Evolutionary conservation across 352 stramenopile species (phyloP), one percentile per base, ranked within the genome.

Genomic region (Pythium aristosporum): DNA sequence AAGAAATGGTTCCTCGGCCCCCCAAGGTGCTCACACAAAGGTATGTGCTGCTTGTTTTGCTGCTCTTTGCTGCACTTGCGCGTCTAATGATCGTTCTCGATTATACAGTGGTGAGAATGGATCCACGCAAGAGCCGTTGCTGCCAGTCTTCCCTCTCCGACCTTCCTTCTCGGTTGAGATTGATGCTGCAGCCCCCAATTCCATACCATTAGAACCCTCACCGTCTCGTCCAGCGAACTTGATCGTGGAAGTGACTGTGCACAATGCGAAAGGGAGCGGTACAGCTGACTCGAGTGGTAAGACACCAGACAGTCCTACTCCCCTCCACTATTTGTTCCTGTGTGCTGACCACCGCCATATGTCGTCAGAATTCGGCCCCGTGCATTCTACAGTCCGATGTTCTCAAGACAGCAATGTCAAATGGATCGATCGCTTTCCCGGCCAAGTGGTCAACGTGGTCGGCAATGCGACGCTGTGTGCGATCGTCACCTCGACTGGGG

Each of bases 341-440:
- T 46, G 39, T 7, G 39, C 39, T 46, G 16, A 46, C 3, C 39
- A 46, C 18, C 16, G 13, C 8, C 39, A 3, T 46, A 46, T 23
- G 0, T 18, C 54, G 0, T 18, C 54, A 89, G 85, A 91, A 30
- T 52, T 75, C 58, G 80, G 80, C 3, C 79, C 80, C 15, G 74
- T 91, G 39, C 92, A 82, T 64, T 90, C 87, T 16, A 91, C 76
- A 13, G 68, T 95, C 46, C 76, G 85, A 67, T 95, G 83, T 65
- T 79, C 70, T 2, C 70, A 82, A 41, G 67, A 57, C 23, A 80
- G 63, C 20, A 73, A 75, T 23, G 61, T 83, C 42, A 88, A 88
- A 57, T 96, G 87, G 87, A 87, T 92, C 47, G 87, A 96, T 68
- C 80, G 87, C 3, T 69, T 96, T 41, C 73, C 83, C 62, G 87